phyloP scores from a whole-genome alignment of 306 rosid genomes.

The Corylus avellana region DNA sequence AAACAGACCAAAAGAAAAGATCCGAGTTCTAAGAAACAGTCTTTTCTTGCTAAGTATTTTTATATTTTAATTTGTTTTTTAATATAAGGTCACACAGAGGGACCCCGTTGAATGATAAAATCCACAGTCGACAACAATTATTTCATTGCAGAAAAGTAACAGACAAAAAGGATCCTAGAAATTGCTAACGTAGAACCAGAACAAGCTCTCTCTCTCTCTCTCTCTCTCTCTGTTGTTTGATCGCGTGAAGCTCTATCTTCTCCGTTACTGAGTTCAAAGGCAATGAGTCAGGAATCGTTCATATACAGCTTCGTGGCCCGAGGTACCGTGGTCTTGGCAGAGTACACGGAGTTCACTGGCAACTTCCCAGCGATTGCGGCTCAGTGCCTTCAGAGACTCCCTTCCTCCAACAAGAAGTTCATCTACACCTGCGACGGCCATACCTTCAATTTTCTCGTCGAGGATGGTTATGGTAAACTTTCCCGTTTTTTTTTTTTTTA shows the following conservation, averaged over 20 bases:
- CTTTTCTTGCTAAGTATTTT: background rate
- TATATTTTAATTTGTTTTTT: too few species aligned
- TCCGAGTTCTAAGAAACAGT: background rate
- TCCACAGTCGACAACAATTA: conserved; percentile 2
- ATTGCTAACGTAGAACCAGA: conserved; percentile 7
- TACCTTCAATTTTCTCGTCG: conserved; percentile 82
- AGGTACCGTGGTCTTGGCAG: conserved; percentile 88
- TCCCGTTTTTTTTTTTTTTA: conserved; percentile 7
- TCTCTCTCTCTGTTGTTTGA: background rate
- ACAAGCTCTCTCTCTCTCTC: conserved; percentile 3
- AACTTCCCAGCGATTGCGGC: conserved; percentile 93
- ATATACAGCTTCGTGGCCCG: conserved; percentile 91
- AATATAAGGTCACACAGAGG: background rate
- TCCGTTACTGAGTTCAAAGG: conserved; percentile 15
- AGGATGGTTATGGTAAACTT: conserved; percentile 80
- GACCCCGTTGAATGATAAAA: background rate
- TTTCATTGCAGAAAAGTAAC: conserved; percentile 34
- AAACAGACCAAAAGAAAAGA: background rate
- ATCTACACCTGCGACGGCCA: conserved; percentile 88
- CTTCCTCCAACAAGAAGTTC: conserved; percentile 86
- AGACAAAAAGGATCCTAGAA: conserved; percentile 17
- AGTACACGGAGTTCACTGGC: conserved; percentile 91
- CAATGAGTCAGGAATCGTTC: conserved; percentile 83
- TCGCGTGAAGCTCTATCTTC: background rate
- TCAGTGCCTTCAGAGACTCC: conserved; percentile 84